phyloP scores from a whole-genome alignment of 2,329 filamentous ascomycete species.

The Penicillium sp. region DNA sequence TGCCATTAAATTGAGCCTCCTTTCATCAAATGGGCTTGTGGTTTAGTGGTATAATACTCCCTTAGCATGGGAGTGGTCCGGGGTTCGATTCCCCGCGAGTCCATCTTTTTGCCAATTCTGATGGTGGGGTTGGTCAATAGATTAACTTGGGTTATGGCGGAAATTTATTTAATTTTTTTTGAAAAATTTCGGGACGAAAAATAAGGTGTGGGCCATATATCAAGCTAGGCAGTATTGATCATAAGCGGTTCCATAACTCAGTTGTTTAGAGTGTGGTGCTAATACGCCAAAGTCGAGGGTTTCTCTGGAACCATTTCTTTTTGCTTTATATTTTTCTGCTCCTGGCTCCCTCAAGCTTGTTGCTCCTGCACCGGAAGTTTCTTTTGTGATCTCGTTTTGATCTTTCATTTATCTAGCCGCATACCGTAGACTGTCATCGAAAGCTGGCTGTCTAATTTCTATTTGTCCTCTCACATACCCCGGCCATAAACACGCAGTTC shows the following conservation, averaged over 20 bases:
- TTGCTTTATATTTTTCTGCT: neutral
- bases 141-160: no score
- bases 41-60: slow-evolving; percentile 52
- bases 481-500: no score
- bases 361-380: no score
- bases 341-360: no score
- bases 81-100: slow-evolving; percentile 53
- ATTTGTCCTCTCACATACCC: no score
- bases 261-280: neutral
- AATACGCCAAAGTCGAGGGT: neutral
- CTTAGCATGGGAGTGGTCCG: slow-evolving; percentile 51
- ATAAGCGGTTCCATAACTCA: neutral
- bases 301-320: neutral
- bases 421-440: no score
- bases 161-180: no score
- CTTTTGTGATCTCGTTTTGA: no score
- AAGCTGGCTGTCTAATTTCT: no score
- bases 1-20: neutral
- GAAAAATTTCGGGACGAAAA: neutral
- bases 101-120: slow-evolving; percentile 30
- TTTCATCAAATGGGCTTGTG: slow-evolving; percentile 33
- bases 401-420: no score
- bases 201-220: neutral
- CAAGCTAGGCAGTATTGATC: rapidly evolving
- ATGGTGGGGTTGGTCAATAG: neutral